Evolutionary conservation across 345 rosid species (phyloP), one percentile per base, ranked within the genome.

Genomic region (Capsella bursapastoris): DNA sequence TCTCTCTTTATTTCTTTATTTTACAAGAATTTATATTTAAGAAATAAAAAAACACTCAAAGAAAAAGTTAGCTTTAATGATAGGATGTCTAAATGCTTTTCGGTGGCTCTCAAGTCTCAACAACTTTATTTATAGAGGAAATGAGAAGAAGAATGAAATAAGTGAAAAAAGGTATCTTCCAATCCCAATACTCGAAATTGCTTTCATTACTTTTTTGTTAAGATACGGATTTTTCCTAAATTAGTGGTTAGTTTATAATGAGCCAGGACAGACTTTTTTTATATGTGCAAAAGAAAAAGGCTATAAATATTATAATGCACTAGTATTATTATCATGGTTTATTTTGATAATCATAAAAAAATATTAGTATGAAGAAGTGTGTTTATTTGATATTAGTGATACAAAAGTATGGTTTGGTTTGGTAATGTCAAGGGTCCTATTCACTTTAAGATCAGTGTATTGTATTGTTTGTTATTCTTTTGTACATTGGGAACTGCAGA

Each of bases 21-120:
- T 64, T 57, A 28, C 2, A 44, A 47, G 28, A 62, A 45, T 66
- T 41, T 47, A 47, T 47, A 47, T 47, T 66, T 11, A 15, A 74
- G 49, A 66, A 50, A 44, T 45, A 61, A 53, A 45, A 61, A 53
- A 45, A 69, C 44, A 44, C 7, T 27, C 13, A 63, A 55, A 22
- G 25, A 22, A 47, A 72, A 76, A 56, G 60, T 56, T 70, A 29
- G 84, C 93, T 85, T 93, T 90, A 89, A 87, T 90, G 90, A 93
- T 89, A 83, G 80, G 91, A 82, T 83, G 86, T 84, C 66, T 72
- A 64, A 22, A 65, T 89, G 93, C 97, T 93, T 93, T 93, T 90
- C 96, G 98, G 98, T 93, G 98, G 81, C 87, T 84, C 82, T 83
- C 83, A 79, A 82, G 73, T 74, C 84, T 81, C 83, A 79, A 80